These are phyloP conservation scores for Pythium pectinolyticum DNA, from an alignment of 352 stramenopile genomes.

Conservation along the genomic window DNA sequence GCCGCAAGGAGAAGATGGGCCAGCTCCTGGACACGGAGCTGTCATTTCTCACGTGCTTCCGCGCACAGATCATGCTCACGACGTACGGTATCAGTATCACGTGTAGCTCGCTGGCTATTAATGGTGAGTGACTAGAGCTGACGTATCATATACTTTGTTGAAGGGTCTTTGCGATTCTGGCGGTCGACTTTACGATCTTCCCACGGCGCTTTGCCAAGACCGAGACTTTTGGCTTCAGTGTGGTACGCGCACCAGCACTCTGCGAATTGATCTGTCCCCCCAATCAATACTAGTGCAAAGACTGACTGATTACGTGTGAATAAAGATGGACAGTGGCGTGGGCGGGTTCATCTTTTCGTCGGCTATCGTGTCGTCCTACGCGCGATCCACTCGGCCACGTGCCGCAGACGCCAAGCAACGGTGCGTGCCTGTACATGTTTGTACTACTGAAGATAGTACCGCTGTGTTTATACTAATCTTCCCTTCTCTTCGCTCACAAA, in stretches of 20 bases:
- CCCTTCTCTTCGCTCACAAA: too few relatives aligned
- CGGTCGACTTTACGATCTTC: slow-evolving; percentile 97
- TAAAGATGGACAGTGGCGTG: slow-evolving; percentile 97
- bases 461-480: too few relatives aligned
- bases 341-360: slow-evolving; percentile 93
- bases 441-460: too few relatives aligned
- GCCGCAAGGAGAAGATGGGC: slow-evolving; percentile 82
- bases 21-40: slow-evolving; percentile 70
- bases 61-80: slow-evolving; percentile 79
- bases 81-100: slow-evolving; percentile 44
- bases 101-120: neutral
- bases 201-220: slow-evolving; percentile 95
- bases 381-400: slow-evolving; percentile 45
- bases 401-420: slow-evolving; percentile 19
- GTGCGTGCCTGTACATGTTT: slow-evolving; percentile 3
- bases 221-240: slow-evolving; percentile 94
- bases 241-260: slow-evolving; percentile 64
- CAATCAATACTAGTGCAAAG: neutral
- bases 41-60: slow-evolving; percentile 78
- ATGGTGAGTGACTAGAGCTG: neutral
- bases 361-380: slow-evolving; percentile 70
- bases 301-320: neutral
- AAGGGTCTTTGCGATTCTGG: slow-evolving; percentile 93
- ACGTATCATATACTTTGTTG: neutral
- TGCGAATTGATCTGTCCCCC: too few relatives aligned